These are phyloP conservation scores for Rhipidocladum racemiflorum DNA, from an alignment of 176 grass and related monocot species.

Conservation along the genomic window DNA sequence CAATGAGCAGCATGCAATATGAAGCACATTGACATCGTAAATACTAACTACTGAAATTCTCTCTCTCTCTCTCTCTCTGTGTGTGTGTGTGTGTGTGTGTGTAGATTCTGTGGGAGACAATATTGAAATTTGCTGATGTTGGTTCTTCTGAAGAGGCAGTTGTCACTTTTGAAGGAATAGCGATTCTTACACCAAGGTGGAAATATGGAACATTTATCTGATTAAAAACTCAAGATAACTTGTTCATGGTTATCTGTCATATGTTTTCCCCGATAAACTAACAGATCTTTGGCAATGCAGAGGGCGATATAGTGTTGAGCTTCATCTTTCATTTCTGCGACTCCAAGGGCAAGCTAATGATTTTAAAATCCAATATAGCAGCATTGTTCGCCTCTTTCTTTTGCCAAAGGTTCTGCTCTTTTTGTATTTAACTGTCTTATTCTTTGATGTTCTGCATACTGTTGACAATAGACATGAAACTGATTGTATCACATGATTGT, in stretches of 20 bases:
- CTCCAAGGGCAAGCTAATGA: slow-evolving; percentile 96
- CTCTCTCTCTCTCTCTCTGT: not conserved
- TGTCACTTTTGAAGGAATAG: slow-evolving; percentile 94
- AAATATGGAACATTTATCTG: slow-evolving; percentile 20
- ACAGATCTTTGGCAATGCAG: slow-evolving; percentile 40
- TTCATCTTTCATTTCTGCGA: slow-evolving; percentile 80
- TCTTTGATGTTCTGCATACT: slow-evolving; percentile 7
- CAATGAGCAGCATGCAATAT: not conserved
- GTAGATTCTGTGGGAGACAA: slow-evolving; percentile 76
- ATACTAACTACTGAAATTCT: slow-evolving; percentile 1
- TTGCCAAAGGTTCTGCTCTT: slow-evolving; percentile 76
- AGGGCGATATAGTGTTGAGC: slow-evolving; percentile 90
- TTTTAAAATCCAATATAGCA: slow-evolving; percentile 99
- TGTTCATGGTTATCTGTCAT: slow-evolving; percentile 17
- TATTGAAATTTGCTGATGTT: slow-evolving; percentile 63
- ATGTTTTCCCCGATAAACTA: slow-evolving; percentile 8
- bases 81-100: too few species aligned
- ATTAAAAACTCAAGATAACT: not conserved
- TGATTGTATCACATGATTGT: slow-evolving; percentile 27
- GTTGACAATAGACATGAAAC: slow-evolving; percentile 14
- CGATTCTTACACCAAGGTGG: slow-evolving; percentile 96
- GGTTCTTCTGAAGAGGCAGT: slow-evolving; percentile 78
- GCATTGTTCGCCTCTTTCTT: slow-evolving; percentile 82
- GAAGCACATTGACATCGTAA: slow-evolving; percentile 21
- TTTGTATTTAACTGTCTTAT: not conserved